These are phyloP conservation scores for Lentinula lateritia DNA, from an alignment of 768 basidiomycete species.

Conservation along the genomic window DNA sequence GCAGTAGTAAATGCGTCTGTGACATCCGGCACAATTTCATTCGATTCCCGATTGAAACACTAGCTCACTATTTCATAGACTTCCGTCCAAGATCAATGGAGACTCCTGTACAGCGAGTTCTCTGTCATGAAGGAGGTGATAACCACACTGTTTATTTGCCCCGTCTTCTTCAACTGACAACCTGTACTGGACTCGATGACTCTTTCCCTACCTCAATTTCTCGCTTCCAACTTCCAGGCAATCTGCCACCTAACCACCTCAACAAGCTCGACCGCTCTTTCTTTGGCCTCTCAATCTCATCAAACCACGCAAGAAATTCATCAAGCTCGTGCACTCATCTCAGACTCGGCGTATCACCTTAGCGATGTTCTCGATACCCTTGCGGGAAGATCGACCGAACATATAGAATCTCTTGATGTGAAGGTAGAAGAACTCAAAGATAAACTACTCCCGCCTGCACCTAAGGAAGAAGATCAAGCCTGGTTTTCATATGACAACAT, in stretches of 20 bases:
- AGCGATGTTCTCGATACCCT: slow-evolving; percentile 29
- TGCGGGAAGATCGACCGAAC: slow-evolving; percentile 30
- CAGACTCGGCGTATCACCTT: slow-evolving; percentile 24
- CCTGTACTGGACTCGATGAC: neutral
- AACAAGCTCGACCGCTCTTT: slow-evolving; percentile 16
- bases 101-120: slow-evolving; percentile 16
- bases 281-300: slow-evolving; percentile 24
- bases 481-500: slow-evolving; percentile 3
- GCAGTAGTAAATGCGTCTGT: too few relatives aligned
- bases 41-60: too few relatives aligned
- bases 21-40: too few relatives aligned
- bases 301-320: slow-evolving; percentile 15
- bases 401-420: slow-evolving; percentile 42
- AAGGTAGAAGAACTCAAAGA: slow-evolving; percentile 31
- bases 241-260: slow-evolving; percentile 16
- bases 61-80: neutral
- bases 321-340: neutral
- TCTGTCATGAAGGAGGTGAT: neutral
- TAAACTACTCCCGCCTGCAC: slow-evolving; percentile 17
- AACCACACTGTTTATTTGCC: neutral
- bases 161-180: neutral
- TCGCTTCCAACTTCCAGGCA: slow-evolving; percentile 8
- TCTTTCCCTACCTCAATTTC: neutral
- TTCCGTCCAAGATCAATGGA: neutral
- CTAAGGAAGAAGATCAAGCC: neutral